Percentiles rank a stretch among this genome's conserved stretches.
Conservation (phyloP, 352 stramenopile genomes). For the Globisporangium abappressorium region DNA sequence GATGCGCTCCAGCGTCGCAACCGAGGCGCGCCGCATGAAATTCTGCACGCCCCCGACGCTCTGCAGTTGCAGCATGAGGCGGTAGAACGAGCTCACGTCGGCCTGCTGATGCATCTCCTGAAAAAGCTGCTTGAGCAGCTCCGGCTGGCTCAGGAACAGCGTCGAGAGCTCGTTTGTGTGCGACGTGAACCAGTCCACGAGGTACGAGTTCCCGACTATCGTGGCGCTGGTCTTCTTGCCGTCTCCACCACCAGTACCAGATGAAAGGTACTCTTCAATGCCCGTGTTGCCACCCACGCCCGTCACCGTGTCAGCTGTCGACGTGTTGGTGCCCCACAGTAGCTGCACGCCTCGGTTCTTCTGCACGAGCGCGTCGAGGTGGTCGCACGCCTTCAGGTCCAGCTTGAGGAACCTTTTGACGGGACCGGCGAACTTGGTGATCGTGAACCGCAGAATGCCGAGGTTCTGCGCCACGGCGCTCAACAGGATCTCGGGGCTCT, state of each 20-base stretch:
- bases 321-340: slow-evolving; percentile 44
- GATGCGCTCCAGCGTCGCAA: slow-evolving; percentile 50
- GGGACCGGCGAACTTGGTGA: slow-evolving; percentile 58
- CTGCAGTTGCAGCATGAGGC: slow-evolving; percentile 61
- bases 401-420: slow-evolving; percentile 71
- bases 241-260: not conserved
- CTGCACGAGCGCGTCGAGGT: slow-evolving; percentile 46
- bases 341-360: slow-evolving; percentile 58
- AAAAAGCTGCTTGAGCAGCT: slow-evolving; percentile 63
- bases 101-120: slow-evolving; percentile 52
- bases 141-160: slow-evolving; percentile 49
- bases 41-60: slow-evolving; percentile 58
- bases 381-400: slow-evolving; percentile 51
- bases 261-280: slow-evolving; percentile 10
- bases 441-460: slow-evolving; percentile 66
- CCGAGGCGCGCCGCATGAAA: slow-evolving; percentile 48
- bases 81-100: slow-evolving; percentile 50
- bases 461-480: slow-evolving; percentile 57
- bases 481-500: slow-evolving; percentile 65
- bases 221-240: not conserved
- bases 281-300: slow-evolving; percentile 6
- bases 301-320: slow-evolving; percentile 1
- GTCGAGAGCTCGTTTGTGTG: slow-evolving; percentile 50
- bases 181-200: slow-evolving; percentile 61
- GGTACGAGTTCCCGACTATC: slow-evolving; percentile 16